Conservation (phyloP, 371 early-diverging fungal genomes). For the Apophysomyces variabilis region DNA sequence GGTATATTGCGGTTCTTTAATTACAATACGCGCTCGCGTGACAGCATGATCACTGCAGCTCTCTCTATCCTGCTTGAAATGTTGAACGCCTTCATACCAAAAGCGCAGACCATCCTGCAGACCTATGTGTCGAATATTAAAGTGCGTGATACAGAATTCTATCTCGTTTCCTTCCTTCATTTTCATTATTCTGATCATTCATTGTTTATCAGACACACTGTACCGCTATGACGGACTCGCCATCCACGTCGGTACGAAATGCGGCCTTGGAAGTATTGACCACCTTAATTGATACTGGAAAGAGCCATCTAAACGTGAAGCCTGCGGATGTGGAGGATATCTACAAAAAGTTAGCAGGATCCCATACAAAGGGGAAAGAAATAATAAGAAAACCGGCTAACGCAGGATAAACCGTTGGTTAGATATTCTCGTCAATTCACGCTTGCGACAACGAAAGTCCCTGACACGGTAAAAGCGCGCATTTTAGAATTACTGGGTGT, state of each 20-base stretch:
- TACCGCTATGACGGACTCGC: conserved; percentile 13
- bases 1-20: conserved; percentile 33
- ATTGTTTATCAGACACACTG: conserved; percentile 20
- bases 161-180: background rate
- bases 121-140: conserved; percentile 28
- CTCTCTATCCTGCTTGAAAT: conserved; percentile 30
- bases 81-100: conserved; percentile 32
- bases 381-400: background rate
- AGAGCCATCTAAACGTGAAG: conserved; percentile 20
- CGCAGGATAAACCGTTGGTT: background rate
- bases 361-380: background rate
- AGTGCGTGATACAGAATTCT: conserved; percentile 10
- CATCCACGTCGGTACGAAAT: conserved; percentile 18
- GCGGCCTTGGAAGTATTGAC: conserved; percentile 29
- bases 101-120: conserved; percentile 25
- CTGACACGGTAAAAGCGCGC: conserved; percentile 47
- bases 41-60: conserved; percentile 23
- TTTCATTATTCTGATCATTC: background rate
- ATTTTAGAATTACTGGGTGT: conserved; percentile 53
- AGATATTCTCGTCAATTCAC: conserved; percentile 30
- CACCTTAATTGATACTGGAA: conserved; percentile 20
- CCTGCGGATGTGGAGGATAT: conserved; percentile 65
- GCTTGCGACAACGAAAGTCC: conserved; percentile 12
- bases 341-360: conserved; percentile 55
- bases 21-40: conserved; percentile 17